phyloP scores from a whole-genome alignment of 345 rosid species.

The Eucalyptus dawsonii region DNA sequence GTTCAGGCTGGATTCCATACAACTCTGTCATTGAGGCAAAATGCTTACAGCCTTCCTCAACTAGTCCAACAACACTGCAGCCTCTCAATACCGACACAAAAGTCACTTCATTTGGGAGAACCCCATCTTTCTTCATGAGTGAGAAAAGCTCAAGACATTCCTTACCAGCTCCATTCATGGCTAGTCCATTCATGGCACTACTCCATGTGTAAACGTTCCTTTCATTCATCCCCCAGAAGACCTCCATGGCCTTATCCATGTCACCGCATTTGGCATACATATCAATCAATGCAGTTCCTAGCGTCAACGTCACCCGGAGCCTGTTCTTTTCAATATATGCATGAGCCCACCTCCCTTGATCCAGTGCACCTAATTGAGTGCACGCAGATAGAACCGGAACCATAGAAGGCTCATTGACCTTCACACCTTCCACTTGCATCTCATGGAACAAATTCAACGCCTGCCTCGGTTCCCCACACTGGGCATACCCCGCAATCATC shows the following conservation, averaged over 20 bases:
- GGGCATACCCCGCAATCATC: conserved; percentile 45
- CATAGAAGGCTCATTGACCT: conserved; percentile 40
- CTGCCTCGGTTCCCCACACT: conserved; percentile 30
- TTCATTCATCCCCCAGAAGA: conserved; percentile 40
- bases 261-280: conserved; percentile 56
- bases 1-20: conserved; percentile 36
- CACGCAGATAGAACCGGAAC: conserved; percentile 53
- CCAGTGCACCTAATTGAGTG: conserved; percentile 40
- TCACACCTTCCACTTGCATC: conserved; percentile 56
- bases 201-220: conserved; percentile 54
- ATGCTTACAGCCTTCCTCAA: conserved; percentile 35
- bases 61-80: conserved; percentile 42
- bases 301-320: conserved; percentile 24
- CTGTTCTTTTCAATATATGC: conserved; percentile 35
- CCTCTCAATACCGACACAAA: conserved; percentile 45
- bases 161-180: conserved; percentile 41
- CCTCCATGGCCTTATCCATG: conserved; percentile 41
- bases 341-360: conserved; percentile 64
- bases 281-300: conserved; percentile 51
- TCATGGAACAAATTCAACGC: conserved; percentile 38
- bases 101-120: conserved; percentile 38
- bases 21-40: conserved; percentile 33
- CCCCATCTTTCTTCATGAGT: conserved; percentile 23
- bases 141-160: conserved; percentile 43
- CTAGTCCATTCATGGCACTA: conserved; percentile 40